phyloP scores from a whole-genome alignment of 352 stramenopile genomes.

The Globisporangium yorkense region DNA sequence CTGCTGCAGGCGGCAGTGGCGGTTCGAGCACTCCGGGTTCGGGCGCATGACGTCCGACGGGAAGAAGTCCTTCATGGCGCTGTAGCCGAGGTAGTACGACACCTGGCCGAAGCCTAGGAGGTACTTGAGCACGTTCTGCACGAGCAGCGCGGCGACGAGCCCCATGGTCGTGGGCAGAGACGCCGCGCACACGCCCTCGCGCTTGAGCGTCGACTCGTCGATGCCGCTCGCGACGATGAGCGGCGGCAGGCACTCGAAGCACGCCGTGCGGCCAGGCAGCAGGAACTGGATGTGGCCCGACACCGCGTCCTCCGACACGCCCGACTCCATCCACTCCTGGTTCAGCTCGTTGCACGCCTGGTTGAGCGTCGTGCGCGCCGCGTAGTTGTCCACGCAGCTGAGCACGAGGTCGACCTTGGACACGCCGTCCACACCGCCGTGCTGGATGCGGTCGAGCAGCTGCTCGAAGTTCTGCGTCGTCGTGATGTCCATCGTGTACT shows the following conservation, averaged over 20 bases:
- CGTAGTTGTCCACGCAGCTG: conserved; percentile 90
- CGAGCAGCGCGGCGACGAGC: conserved; percentile 77
- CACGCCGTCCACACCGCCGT: conserved; percentile 51
- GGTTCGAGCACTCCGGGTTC: conserved; percentile 81
- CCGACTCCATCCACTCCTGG: conserved; percentile 88
- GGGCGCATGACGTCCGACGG: conserved; percentile 73
- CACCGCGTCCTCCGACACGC: conserved; percentile 87
- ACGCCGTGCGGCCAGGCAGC: conserved; percentile 78
- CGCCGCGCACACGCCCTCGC: conserved; percentile 83
- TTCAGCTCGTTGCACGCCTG: conserved; percentile 85
- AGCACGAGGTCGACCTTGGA: conserved; percentile 78
- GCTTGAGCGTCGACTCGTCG: conserved; percentile 84
- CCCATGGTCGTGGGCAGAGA: conserved; percentile 89
- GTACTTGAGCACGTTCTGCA: conserved; percentile 88
- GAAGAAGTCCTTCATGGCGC: conserved; percentile 87
- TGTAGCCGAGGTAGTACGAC: conserved; percentile 87
- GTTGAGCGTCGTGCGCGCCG: conserved; percentile 81
- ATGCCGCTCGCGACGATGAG: conserved; percentile 84
- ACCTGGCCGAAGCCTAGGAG: conserved; percentile 81
- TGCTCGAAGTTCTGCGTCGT: conserved; percentile 82
- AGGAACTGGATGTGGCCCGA: conserved; percentile 89
- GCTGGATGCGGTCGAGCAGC: conserved; percentile 66
- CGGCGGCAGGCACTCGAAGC: conserved; percentile 86
- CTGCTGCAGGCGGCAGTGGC: conserved; percentile 73
- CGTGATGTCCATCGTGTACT: conserved; percentile 87